phyloP scores from a whole-genome alignment of 208 protist genomes.

The Porcisia deanei region DNA sequence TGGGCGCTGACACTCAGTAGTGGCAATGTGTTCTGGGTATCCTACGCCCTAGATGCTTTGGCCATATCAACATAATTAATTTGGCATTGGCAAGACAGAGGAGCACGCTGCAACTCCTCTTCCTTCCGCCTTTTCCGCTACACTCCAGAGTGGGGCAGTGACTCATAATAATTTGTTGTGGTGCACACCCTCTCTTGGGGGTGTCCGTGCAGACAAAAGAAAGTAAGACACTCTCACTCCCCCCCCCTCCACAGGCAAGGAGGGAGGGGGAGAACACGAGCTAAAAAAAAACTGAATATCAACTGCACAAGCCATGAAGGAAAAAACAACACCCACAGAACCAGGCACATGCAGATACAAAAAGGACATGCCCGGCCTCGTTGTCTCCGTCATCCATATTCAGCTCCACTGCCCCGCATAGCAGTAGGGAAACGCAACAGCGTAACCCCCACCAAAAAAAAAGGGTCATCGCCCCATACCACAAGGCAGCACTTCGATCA shows the following conservation, averaged over 20 bases:
- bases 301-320: neutral
- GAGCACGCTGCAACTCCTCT: neutral
- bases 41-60: neutral
- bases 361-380: neutral
- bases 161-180: neutral
- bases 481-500: too few relatives aligned
- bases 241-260: too few relatives aligned
- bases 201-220: too few relatives aligned
- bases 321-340: neutral
- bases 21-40: neutral
- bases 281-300: neutral
- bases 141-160: neutral
- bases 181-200: too few relatives aligned
- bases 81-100: neutral
- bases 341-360: neutral
- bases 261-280: neutral
- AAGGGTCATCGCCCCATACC: too few relatives aligned
- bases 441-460: too few relatives aligned
- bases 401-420: too few relatives aligned
- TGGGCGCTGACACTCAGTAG: neutral
- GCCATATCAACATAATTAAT: neutral
- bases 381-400: too few relatives aligned
- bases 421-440: too few relatives aligned
- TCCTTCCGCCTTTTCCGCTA: neutral
- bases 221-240: too few relatives aligned